Base-by-base conservation (phyloP, 257 asterid species). In the Verbena officinalis region DNA sequence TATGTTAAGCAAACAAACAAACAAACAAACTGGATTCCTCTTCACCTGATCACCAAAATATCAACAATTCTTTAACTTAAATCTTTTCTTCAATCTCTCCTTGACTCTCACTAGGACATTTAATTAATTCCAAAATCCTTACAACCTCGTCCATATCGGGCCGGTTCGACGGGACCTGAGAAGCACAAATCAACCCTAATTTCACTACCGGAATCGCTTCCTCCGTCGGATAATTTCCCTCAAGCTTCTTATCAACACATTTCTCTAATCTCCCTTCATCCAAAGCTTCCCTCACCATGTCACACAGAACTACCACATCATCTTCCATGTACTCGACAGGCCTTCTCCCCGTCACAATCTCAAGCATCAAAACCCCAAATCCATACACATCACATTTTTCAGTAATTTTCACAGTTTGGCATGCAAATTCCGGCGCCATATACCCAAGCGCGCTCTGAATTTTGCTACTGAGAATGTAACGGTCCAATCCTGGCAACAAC, bases 291-390 rank as follows among this genome's bases (percentile, higher is more conserved):
- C 95, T 79, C 81, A 89, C 87, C 81, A 73, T 77, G 64, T 89
- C 96, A 38, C 89, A 86, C 71, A 89, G 77, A 61, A 89, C 87
- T 2, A 89, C 80, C 50, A 89, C 96, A 8, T 86, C 96, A 23
- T 89, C 96, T 51, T 89, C 96, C 93, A 84, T 83, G 73, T 89
- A 89, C 50, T 89, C 96, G 51, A 84, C 95, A 0, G 96, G 96
- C 34, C 83, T 79, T 70, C 79, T 89, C 68, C 96, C 96, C 0
- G 89, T 89, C 38, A 86, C 59, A 49, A 84, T 73, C 81, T 89
- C 96, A 0, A 89, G 82, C 4, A 51, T 72, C 86, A 89, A 64
- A 24, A 86, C 82, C 42, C 96, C 96, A 51, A 86, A 89, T 56
- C 95, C 96, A 31, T 89, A 89, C 4, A 89, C 90, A 69, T 89